phyloP scores from a whole-genome alignment of 768 basidiomycete genomes.

The Crepidotus variabilis region DNA sequence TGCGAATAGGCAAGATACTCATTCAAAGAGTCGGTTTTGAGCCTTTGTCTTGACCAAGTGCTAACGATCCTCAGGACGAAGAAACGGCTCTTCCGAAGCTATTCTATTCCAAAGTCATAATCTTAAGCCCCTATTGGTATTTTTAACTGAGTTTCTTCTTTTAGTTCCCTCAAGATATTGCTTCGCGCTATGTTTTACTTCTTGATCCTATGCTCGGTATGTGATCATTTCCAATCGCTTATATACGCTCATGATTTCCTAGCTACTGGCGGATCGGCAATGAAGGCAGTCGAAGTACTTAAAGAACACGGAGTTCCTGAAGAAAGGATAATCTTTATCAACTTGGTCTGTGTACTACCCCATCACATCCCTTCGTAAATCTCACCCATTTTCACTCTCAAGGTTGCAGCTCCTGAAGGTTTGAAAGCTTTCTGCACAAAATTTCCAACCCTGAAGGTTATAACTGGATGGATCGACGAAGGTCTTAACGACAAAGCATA shows the following conservation, averaged over 20 bases:
- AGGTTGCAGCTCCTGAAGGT: slow-evolving; percentile 94
- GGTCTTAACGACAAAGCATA: slow-evolving; percentile 89
- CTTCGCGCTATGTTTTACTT: slow-evolving; percentile 85
- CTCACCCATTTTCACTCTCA: slow-evolving; percentile 1
- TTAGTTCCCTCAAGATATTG: slow-evolving; percentile 92
- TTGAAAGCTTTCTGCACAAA: slow-evolving; percentile 70
- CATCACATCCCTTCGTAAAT: not conserved
- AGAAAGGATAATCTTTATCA: slow-evolving; percentile 93
- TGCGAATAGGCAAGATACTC: slow-evolving; percentile 95
- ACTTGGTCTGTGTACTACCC: slow-evolving; percentile 55
- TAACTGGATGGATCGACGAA: slow-evolving; percentile 95
- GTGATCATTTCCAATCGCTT: slow-evolving; percentile 16
- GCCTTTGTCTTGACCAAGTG: not conserved
- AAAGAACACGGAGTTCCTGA: slow-evolving; percentile 90
- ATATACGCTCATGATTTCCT: not conserved
- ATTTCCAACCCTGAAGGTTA: slow-evolving; percentile 76
- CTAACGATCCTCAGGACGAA: slow-evolving; percentile 63
- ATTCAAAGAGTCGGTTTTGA: slow-evolving; percentile 76
- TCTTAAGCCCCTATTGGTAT: no score
- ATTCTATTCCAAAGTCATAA: slow-evolving; percentile 72
- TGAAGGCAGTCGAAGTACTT: slow-evolving; percentile 94
- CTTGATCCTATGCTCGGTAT: slow-evolving; percentile 96
- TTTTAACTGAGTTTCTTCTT: not conserved
- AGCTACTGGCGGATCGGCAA: slow-evolving; percentile 97
- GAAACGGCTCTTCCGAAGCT: slow-evolving; percentile 91